Base-by-base conservation (phyloP, 2,329 filamentous ascomycete species). In the Diaporthe vexans region DNA sequence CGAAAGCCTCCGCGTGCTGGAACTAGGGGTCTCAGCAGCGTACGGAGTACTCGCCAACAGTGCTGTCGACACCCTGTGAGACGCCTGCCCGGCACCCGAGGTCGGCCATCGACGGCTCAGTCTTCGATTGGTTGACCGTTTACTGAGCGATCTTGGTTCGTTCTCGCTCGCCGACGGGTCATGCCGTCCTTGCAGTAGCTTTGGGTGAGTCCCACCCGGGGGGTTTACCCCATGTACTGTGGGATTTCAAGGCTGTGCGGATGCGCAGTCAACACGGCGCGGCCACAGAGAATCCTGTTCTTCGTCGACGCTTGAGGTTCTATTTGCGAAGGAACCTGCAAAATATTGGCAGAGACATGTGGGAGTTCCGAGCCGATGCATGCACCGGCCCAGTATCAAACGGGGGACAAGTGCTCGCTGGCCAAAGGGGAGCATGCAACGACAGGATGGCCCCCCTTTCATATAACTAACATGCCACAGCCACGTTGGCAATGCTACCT, bases 141-240 rank as follows among this genome's bases (percentile, higher is more conserved):
- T 11, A 24, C 3, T 21, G n/a, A 17, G 8, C 29, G n/a, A 54
- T 54, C 40, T 52, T 40, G 46, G 63, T 68, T 54, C 48, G 63
- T 68, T 54, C 48, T 54, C 26, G 48, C 33, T 40, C 33, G 48
- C 63, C 11, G 1, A 19, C 63, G 48, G 63, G 33, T 21, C n/a
- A n/a, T 52, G 48, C 63, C 63, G 63, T 54, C 46, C 46, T 40
- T 68, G 46, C 63, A 68, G 63, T 21, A 67, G 21, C 46, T 52
- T 21, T 13, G 26, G 33, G 1, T 37, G 61, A 37, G 13, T 51
- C 21, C 61, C 46, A 21, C 46, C 46, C 63, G 63, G 46, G 26
- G 24, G 46, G 17, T 15, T 29, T 37, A 52, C 61, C 46, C 46
- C n/a, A 46, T 24, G 61, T 24, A 15, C 29, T 15, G 46, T 29